These are phyloP conservation scores for Tremella mesenterica DNA, from an alignment of 768 basidiomycete species.

Conservation along the genomic window DNA sequence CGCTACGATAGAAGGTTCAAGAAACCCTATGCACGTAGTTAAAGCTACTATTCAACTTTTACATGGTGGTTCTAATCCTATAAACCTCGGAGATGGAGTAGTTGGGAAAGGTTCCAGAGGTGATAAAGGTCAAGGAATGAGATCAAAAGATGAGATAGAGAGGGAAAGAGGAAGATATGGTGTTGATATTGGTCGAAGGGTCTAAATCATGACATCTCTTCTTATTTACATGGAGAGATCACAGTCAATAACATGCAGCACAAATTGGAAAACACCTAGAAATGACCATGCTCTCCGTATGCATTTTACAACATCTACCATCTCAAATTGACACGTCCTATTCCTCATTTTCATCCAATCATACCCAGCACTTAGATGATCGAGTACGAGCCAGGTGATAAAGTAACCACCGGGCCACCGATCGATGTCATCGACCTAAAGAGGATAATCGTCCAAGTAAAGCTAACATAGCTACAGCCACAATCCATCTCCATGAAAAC, in stretches of 20 bases:
- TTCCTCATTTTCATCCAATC: no score
- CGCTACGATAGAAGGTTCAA: conserved; percentile 89
- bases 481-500: conserved; percentile 37
- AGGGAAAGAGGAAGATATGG: conserved; percentile 72
- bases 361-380: no score
- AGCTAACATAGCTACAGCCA: conserved; percentile 34
- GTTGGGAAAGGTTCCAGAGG: conserved; percentile 63
- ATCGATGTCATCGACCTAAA: no score
- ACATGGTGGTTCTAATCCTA: conserved; percentile 70
- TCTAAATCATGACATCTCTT: conserved; percentile 18
- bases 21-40: conserved; percentile 76
- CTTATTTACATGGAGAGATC: not conserved
- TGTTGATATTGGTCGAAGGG: conserved; percentile 48
- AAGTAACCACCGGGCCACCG: not conserved
- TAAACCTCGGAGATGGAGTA: conserved; percentile 50
- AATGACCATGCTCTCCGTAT: no score
- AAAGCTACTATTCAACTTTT: conserved; percentile 75
- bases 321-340: no score
- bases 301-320: no score
- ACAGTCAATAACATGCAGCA: not conserved
- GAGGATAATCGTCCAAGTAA: conserved; percentile 36
- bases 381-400: no score
- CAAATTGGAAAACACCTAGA: not conserved
- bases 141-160: conserved; percentile 62
- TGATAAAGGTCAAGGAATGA: conserved; percentile 68